A percentile compares a stretch with the other conserved stretches of the same genome.
Evolutionary conservation across 2,329 filamentous ascomycete species (phyloP).

Genomic region (Diaporthe amygdali): DNA sequence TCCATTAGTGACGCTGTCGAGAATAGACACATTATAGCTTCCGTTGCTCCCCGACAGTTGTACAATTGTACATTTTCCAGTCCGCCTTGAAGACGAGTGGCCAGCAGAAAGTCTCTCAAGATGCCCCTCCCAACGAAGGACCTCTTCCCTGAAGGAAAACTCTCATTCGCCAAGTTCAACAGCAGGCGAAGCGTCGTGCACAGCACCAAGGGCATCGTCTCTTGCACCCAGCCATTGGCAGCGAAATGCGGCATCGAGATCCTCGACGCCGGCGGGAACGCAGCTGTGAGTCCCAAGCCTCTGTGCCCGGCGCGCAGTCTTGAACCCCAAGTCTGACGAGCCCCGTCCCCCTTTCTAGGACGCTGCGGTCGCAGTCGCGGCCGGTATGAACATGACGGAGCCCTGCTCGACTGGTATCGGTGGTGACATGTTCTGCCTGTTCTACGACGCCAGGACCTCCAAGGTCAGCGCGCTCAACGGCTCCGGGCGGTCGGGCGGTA

Average conservation of each 20-base stretch:
- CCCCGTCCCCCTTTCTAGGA: slow-evolving; percentile 61
- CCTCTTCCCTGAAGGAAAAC: slow-evolving; percentile 50
- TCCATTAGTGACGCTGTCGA: neutral
- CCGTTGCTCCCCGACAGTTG: neutral
- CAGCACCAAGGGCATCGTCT: slow-evolving; percentile 88
- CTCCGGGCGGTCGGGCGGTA: slow-evolving; percentile 80
- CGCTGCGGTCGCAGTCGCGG: slow-evolving; percentile 94
- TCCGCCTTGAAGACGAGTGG: neutral
- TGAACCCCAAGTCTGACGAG: slow-evolving; percentile 16
- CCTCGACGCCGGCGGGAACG: slow-evolving; percentile 88
- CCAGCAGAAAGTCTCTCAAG: neutral
- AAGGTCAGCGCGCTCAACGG: slow-evolving; percentile 89
- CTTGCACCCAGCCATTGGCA: slow-evolving; percentile 88
- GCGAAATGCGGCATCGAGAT: slow-evolving; percentile 86
- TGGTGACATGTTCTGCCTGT: slow-evolving; percentile 96
- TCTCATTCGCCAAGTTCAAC: slow-evolving; percentile 67
- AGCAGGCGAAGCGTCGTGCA: slow-evolving; percentile 92
- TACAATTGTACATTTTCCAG: neutral
- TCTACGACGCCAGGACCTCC: slow-evolving; percentile 82
- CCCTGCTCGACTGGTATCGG: slow-evolving; percentile 93
- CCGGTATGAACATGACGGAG: slow-evolving; percentile 91
- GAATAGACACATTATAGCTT: neutral
- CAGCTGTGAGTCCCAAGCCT: slow-evolving; percentile 69
- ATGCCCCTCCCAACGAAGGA: slow-evolving; percentile 57
- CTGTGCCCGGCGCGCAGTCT: neutral